phyloP scores from a whole-genome alignment of 2,329 filamentous ascomycete species.

The Pestalotiopsis sp. region DNA sequence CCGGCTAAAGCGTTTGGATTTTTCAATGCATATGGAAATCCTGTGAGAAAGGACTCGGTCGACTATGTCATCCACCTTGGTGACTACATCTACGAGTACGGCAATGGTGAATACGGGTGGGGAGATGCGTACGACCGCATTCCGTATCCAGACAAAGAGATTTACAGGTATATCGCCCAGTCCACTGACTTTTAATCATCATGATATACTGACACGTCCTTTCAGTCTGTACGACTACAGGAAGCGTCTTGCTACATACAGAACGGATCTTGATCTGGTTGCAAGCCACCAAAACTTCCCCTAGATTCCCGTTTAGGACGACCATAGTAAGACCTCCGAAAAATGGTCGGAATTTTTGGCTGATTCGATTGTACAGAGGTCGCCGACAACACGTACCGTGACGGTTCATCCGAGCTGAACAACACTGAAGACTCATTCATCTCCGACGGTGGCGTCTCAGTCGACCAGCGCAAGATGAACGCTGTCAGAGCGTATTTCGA shows the following conservation, averaged over 20 bases:
- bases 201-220: neutral
- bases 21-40: constrained; percentile 64
- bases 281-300: constrained; percentile 58
- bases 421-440: constrained; percentile 70
- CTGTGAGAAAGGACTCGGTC: constrained; percentile 59
- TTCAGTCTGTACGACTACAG: constrained; percentile 61
- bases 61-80: constrained; percentile 64
- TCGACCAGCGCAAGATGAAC: constrained; percentile 74
- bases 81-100: constrained; percentile 49
- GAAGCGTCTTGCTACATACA: constrained; percentile 58
- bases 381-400: constrained; percentile 66
- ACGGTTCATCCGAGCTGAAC: constrained; percentile 61
- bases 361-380: constrained; percentile 44
- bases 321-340: constrained; percentile 45
- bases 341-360: neutral
- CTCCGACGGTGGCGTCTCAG: constrained; percentile 60
- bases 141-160: constrained; percentile 53
- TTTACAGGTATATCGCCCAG: constrained; percentile 40
- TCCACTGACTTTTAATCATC: constrained; percentile 32
- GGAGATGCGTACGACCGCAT: constrained; percentile 54
- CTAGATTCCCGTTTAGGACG: constrained; percentile 69
- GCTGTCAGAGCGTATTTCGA: constrained; percentile 72
- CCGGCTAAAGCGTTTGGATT: constrained; percentile 50
- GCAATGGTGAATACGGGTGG: constrained; percentile 49
- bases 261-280: constrained; percentile 63